Evolutionary conservation across 805 yeast species (phyloP).

Genomic region (Starmera pachycereana): DNA sequence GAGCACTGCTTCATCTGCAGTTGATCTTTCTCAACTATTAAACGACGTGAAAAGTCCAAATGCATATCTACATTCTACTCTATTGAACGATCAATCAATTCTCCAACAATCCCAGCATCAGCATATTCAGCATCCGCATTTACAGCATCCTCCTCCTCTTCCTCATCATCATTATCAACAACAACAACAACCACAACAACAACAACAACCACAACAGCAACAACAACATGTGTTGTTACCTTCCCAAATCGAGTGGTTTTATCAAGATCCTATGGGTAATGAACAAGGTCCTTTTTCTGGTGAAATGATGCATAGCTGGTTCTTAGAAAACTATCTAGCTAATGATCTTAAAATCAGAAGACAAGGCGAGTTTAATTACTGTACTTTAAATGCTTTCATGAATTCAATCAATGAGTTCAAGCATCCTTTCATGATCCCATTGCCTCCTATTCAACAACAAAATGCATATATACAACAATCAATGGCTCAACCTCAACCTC

Average conservation of each 20-base stretch:
- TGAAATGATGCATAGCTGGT: slow-evolving; percentile 71
- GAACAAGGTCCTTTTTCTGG: slow-evolving; percentile 82
- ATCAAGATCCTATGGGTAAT: slow-evolving; percentile 57
- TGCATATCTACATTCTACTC: no score
- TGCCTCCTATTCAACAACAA: slow-evolving; percentile 21
- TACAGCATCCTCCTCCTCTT: neutral
- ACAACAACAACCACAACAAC: slow-evolving; percentile 5
- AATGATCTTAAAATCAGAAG: slow-evolving; percentile 48
- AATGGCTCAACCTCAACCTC: slow-evolving; percentile 3
- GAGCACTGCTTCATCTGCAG: no score
- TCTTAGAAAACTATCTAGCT: slow-evolving; percentile 44
- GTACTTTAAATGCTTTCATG: slow-evolving; percentile 44
- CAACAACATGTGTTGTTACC: slow-evolving; percentile 22
- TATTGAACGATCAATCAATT: no score
- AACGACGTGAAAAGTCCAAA: no score
- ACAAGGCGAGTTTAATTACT: slow-evolving; percentile 39
- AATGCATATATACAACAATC: neutral
- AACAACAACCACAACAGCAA: slow-evolving; percentile 3
- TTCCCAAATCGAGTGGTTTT: slow-evolving; percentile 51
- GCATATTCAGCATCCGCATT: slow-evolving; percentile 2
- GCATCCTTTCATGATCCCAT: slow-evolving; percentile 56
- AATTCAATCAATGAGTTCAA: slow-evolving; percentile 33
- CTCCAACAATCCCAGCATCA: neutral
- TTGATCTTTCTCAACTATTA: no score
- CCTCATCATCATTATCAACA: neutral